Conservation (phyloP, 495 filamentous ascomycete species). For the Daldinia bambusicola region DNA sequence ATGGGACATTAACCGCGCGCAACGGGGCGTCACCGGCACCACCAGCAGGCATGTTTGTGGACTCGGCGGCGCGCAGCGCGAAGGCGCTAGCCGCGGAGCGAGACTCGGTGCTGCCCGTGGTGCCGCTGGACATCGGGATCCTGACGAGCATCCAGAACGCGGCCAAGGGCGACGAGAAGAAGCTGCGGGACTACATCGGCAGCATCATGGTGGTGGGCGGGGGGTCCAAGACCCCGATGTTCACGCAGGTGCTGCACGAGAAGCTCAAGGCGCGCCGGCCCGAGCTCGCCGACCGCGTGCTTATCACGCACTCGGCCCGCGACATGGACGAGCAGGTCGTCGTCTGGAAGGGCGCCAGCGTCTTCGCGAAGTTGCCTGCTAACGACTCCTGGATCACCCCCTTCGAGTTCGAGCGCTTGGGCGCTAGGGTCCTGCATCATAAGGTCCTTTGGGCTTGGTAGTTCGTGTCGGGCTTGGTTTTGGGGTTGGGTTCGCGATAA, state of each 20-base stretch:
- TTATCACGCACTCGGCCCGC: conserved; percentile 86
- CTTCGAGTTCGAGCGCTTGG: conserved; percentile 88
- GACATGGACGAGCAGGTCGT: conserved; percentile 96
- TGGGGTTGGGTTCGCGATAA: not conserved
- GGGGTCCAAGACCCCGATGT: conserved; percentile 79
- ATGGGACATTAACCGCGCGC: conserved; percentile 46
- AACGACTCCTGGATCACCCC: conserved; percentile 95
- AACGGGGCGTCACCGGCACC: conserved; percentile 62
- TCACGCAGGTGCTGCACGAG: conserved; percentile 83
- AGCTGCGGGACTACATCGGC: conserved; percentile 88
- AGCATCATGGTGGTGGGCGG: conserved; percentile 97
- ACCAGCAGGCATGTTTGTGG: conserved; percentile 50
- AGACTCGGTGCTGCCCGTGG: conserved; percentile 82
- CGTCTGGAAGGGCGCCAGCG: conserved; percentile 96
- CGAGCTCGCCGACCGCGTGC: conserved; percentile 79
- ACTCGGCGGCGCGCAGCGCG: conserved; percentile 56
- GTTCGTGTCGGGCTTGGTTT: not conserved
- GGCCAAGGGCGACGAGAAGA: conserved; percentile 87
- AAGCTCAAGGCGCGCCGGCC: conserved; percentile 75
- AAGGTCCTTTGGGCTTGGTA: conserved; percentile 84
- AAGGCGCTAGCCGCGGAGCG: conserved; percentile 70
- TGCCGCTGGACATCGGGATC: conserved; percentile 88
- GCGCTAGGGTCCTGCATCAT: conserved; percentile 80
- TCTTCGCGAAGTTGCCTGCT: conserved; percentile 90
- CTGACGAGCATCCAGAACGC: conserved; percentile 87